Evolutionary conservation across 2,329 filamentous ascomycete genomes (phyloP).

Genomic region (Botrytis hyacinthi): DNA sequence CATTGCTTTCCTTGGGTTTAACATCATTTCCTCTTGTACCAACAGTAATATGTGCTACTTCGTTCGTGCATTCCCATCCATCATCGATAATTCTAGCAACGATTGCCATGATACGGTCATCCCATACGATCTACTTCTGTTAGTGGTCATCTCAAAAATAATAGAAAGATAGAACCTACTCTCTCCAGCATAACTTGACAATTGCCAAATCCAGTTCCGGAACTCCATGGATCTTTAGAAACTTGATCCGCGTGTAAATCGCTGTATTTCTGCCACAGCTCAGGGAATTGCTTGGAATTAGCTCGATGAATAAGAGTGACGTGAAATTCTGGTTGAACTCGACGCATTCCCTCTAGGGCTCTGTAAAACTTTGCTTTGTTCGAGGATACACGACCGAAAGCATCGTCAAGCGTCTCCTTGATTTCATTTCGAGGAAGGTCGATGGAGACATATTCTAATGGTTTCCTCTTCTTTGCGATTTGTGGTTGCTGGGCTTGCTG

Average conservation of each 20-base stretch:
- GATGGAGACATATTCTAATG: conserved; percentile 65
- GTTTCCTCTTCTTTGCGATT: conserved; percentile 48
- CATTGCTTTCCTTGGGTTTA: conserved; percentile 95
- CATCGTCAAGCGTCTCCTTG: conserved; percentile 60
- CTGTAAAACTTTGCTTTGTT: conserved; percentile 67
- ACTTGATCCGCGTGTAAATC: conserved; percentile 51
- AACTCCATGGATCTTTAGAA: not conserved
- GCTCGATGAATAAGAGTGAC: conserved; percentile 89
- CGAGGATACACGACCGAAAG: conserved; percentile 58
- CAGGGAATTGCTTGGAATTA: conserved; percentile 55
- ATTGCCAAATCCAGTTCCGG: conserved; percentile 55
- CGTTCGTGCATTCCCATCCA: conserved; percentile 70
- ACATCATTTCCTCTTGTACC: conserved; percentile 72
- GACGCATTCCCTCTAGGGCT: conserved; percentile 68
- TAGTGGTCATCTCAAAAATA: not conserved
- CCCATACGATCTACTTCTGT: conserved; percentile 66
- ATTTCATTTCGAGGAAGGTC: conserved; percentile 52
- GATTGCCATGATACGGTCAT: conserved; percentile 85
- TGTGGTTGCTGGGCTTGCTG: conserved; percentile 29
- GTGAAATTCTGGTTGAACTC: conserved; percentile 84
- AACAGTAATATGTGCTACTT: conserved; percentile 82
- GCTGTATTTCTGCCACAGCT: conserved; percentile 73
- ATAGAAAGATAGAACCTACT: conserved; percentile 39
- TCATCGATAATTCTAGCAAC: conserved; percentile 70
- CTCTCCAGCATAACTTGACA: conserved; percentile 64